These are phyloP conservation scores for Pezizomycotina sp. DNA, from an alignment of 2,329 filamentous ascomycete genomes.

Conservation along the genomic window DNA sequence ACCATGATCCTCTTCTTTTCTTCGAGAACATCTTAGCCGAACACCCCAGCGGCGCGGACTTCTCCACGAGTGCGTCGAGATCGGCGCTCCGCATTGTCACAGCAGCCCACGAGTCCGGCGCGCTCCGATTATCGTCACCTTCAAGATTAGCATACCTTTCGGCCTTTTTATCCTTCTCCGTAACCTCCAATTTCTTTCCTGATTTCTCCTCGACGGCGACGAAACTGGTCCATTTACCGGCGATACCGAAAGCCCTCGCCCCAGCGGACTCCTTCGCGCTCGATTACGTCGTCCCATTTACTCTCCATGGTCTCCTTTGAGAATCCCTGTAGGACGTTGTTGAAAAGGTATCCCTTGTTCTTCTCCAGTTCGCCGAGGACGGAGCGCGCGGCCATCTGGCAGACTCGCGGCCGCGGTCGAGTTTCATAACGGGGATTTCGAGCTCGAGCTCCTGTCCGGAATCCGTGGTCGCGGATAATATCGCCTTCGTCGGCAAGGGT, in stretches of 20 bases:
- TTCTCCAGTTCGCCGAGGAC: conserved; percentile 53
- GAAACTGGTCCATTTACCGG: conserved; percentile 55
- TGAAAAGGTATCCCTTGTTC: conserved; percentile 47
- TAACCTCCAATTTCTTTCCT: too few species aligned
- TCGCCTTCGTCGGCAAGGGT: conserved; percentile 43
- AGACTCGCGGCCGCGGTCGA: conserved; percentile 19
- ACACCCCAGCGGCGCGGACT: too few species aligned
- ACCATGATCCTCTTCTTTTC: too few species aligned
- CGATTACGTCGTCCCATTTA: conserved; percentile 43
- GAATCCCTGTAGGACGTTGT: conserved; percentile 34
- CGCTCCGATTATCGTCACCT: too few species aligned
- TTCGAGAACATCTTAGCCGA: too few species aligned
- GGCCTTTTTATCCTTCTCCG: not conserved
- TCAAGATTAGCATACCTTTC: too few species aligned
- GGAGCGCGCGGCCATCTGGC: conserved; percentile 54
- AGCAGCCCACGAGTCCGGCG: too few species aligned
- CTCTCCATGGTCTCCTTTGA: conserved; percentile 36
- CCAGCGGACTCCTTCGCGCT: conserved; percentile 48
- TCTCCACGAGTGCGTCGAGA: too few species aligned
- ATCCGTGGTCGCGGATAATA: conserved; percentile 33
- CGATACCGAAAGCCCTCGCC: conserved; percentile 51
- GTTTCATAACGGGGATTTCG: conserved; percentile 42
- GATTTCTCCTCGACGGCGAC: conserved; percentile 43
- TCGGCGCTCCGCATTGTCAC: too few species aligned
- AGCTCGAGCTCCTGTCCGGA: conserved; percentile 38